Conservation (phyloP, 2,329 filamentous ascomycete genomes). For the Ascochyta koolunga region DNA sequence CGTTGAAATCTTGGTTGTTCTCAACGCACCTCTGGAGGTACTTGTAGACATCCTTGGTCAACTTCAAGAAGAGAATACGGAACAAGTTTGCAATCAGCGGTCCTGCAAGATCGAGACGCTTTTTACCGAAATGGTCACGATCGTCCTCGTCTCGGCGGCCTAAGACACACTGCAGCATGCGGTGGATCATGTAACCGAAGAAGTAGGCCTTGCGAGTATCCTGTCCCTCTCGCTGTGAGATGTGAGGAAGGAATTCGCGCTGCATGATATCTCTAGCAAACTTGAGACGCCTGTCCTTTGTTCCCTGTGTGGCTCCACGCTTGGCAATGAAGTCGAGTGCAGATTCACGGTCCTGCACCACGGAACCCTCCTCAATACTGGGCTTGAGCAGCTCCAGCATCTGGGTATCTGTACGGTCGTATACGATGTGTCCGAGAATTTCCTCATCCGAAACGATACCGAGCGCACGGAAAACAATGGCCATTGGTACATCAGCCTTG, state of each 20-base stretch:
- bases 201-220: conserved; percentile 98
- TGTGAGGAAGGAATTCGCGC: conserved; percentile 95
- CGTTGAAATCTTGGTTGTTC: conserved; percentile 83
- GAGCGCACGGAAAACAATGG: conserved; percentile 92
- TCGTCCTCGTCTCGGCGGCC: conserved; percentile 94
- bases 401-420: conserved; percentile 90
- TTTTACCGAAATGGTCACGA: conserved; percentile 98
- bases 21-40: conserved; percentile 94
- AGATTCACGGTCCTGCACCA: conserved; percentile 92
- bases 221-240: conserved; percentile 91
- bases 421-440: conserved; percentile 97
- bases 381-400: conserved; percentile 98
- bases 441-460: conserved; percentile 97
- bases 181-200: conserved; percentile 98
- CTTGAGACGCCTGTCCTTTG: conserved; percentile 87
- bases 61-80: conserved; percentile 85
- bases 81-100: conserved; percentile 96
- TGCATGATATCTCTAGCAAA: conserved; percentile 94
- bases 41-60: conserved; percentile 88
- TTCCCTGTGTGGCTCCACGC: conserved; percentile 76
- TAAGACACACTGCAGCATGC: conserved; percentile 89
- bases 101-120: conserved; percentile 92
- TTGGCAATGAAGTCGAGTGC: conserved; percentile 96
- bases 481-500: conserved; percentile 90
- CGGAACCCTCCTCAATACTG: conserved; percentile 95